Percentiles rank a stretch among this genome's conserved stretches.
Conservation (phyloP, 352 stramenopile genomes). For the Globisporangium spiculum region DNA sequence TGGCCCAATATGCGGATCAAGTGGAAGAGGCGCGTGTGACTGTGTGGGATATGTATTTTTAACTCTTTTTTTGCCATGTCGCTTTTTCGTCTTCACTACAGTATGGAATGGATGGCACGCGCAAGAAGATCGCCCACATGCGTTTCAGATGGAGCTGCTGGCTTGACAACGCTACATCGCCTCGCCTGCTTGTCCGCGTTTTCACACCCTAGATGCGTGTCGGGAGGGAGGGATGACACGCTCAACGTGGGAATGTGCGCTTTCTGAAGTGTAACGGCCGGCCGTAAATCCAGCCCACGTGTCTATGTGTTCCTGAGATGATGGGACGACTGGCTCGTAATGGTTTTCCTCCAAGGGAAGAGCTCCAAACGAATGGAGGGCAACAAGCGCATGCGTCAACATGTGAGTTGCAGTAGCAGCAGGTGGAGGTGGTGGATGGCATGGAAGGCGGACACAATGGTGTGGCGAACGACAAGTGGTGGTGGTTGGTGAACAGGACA, state of each 20-base stretch:
- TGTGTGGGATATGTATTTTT: conserved; percentile 1
- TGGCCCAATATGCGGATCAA: neutral
- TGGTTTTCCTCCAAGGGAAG: neutral
- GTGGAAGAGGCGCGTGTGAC: neutral
- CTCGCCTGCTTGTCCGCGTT: neutral
- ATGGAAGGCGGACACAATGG: neutral
- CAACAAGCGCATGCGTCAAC: neutral
- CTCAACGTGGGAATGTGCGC: neutral
- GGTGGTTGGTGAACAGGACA: neutral
- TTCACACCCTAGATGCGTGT: neutral
- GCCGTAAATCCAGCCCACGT: conserved; percentile 3
- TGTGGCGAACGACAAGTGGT: neutral
- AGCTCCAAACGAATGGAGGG: conserved; percentile 4
- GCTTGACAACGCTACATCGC: neutral
- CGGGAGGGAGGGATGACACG: neutral
- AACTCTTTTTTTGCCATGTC: conserved; percentile 1
- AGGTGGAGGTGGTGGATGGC: neutral
- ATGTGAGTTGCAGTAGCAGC: neutral
- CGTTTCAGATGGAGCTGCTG: neutral
- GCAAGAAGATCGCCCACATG: conserved; percentile 3
- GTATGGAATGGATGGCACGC: neutral
- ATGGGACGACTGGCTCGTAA: conserved; percentile 9
- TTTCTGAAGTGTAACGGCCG: neutral
- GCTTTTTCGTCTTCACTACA: conserved; percentile 3
- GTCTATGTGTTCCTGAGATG: conserved; percentile 15